phyloP scores from a whole-genome alignment of 2,329 filamentous ascomycete genomes.

The Arthrobotrys sphaeroides region DNA sequence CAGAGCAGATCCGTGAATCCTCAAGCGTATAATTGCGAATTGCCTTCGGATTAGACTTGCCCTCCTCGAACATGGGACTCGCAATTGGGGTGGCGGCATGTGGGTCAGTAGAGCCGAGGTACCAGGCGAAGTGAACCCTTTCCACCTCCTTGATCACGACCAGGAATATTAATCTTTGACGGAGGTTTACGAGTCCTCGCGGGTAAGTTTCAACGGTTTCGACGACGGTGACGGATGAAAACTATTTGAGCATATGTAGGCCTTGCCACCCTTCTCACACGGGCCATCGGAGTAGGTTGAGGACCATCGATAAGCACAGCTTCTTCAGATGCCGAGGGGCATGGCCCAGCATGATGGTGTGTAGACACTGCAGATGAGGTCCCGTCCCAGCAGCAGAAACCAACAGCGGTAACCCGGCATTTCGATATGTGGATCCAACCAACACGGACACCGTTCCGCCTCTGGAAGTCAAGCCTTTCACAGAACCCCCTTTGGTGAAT shows the following conservation, averaged over 20 bases:
- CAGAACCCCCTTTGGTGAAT: constrained; percentile 22
- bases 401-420: constrained; percentile 23
- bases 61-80: constrained; percentile 22
- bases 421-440: constrained; percentile 28
- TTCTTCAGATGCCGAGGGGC: constrained; percentile 31
- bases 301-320: constrained; percentile 27
- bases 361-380: constrained; percentile 26
- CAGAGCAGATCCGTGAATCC: constrained; percentile 17
- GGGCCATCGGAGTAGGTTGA: neutral
- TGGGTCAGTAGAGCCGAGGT: constrained; percentile 45
- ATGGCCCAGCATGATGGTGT: constrained; percentile 20
- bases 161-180: neutral
- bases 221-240: constrained; percentile 21
- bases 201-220: constrained; percentile 16
- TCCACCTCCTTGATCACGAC: neutral
- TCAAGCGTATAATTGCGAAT: neutral
- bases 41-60: constrained; percentile 33
- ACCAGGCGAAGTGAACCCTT: constrained; percentile 21
- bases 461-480: constrained; percentile 13
- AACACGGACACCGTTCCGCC: constrained; percentile 34
- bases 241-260: neutral
- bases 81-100: constrained; percentile 34
- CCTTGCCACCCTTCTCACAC: constrained; percentile 9
- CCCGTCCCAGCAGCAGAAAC: constrained; percentile 29
- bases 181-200: neutral